These are phyloP conservation scores for Phytophthora sojae DNA, from an alignment of 352 stramenopile genomes.

Conservation along the genomic window DNA sequence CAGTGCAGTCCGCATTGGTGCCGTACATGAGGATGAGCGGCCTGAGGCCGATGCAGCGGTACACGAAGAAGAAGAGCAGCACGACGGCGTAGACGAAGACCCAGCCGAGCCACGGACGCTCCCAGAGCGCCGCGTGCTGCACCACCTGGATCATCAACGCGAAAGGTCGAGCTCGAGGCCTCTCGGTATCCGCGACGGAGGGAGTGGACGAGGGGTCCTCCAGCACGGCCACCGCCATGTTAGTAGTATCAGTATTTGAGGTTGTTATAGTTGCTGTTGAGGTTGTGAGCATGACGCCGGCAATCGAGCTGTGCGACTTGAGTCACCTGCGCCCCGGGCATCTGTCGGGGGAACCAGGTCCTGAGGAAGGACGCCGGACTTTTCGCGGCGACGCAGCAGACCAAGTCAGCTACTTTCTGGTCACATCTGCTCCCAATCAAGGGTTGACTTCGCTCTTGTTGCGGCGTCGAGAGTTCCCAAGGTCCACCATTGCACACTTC, in stretches of 20 bases:
- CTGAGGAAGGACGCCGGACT: conserved; percentile 21
- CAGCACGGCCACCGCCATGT: conserved; percentile 6
- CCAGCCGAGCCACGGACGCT: conserved; percentile 47
- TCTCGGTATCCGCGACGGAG: conserved; percentile 8
- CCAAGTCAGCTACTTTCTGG: conserved; percentile 31
- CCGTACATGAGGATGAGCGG: conserved; percentile 44
- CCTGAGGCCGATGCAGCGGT: conserved; percentile 31
- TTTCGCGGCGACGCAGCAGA: conserved; percentile 11
- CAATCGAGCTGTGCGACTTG: conserved; percentile 11
- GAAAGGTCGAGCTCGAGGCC: not conserved
- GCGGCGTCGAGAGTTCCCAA: not conserved
- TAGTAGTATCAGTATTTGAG: not conserved
- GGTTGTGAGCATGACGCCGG: not conserved
- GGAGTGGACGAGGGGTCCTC: conserved; percentile 11
- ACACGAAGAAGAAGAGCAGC: conserved; percentile 47
- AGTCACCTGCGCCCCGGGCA: not conserved
- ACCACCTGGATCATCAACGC: conserved; percentile 7
- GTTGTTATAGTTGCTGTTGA: no score
- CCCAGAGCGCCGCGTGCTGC: conserved; percentile 4
- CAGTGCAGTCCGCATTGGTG: conserved; percentile 24
- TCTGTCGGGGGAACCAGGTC: conserved; percentile 4
- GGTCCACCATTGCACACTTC: no score
- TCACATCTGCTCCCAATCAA: conserved; percentile 15
- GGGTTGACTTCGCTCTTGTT: not conserved
- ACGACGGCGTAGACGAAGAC: conserved; percentile 35